Base-by-base conservation (phyloP, 805 yeast genomes). In the Saturnispora ahearnii region DNA sequence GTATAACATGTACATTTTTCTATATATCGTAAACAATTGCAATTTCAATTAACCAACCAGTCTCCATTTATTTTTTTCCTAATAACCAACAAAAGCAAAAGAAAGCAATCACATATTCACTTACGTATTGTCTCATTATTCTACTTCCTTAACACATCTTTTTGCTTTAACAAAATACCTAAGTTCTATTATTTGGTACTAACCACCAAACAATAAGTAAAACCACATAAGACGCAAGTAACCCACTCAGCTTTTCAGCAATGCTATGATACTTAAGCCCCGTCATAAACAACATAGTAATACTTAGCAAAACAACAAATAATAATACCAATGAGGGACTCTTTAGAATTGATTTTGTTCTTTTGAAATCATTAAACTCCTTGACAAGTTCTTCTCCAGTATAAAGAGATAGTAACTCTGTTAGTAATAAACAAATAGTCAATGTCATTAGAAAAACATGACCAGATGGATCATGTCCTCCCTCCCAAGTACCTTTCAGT, bases 391-490 rank as follows among this genome's bases (percentile, higher is more conserved):
- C 57, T 7, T 49, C 45, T 3, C 45, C 15, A 12, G 45, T 38
- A 49, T 49, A 59, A 44, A 62, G 51, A 8, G 50, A 43, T 3
- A 72, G 52, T 7, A 78, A 61, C 61, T 90, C 96, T 50, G 79
- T 79, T 60, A 85, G 70, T 55, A 91, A 60, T 50, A 84, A 76
- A 49, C 83, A 62, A 30, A 83, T 76, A 8, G 87, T 73, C 51
- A 83, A 84, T 5, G 83, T 74, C 42, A 91, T 68, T 40, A 93
- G 63, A 58, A 90, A 93, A 1, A 87, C 83, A 62, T 93, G 99
- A 0, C 99, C 99, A 53, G 91, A 83, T 5, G 98, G 96, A 68
- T 93, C 99, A 62, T 88, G 96, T 0, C 99, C 99, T 0, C 96
- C 88, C 7, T 56, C 53, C 93, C 91, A 85, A 13, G 59, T 51